phyloP scores from a whole-genome alignment of 495 filamentous ascomycete species.

The Aspergillus leporis region DNA sequence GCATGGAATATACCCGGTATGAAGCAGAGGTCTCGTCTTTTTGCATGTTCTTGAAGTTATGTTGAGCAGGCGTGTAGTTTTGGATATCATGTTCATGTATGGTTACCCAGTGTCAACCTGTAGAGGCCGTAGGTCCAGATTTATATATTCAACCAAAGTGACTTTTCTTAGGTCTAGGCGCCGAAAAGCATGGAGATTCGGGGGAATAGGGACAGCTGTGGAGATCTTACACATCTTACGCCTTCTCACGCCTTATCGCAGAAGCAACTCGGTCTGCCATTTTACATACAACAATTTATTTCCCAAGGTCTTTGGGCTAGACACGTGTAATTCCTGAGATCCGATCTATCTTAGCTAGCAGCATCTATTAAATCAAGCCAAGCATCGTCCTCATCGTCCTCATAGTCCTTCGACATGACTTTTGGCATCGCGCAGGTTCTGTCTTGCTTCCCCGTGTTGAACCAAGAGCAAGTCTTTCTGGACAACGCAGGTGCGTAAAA shows the following conservation, averaged over 20 bases:
- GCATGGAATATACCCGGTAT: slow-evolving; percentile 21
- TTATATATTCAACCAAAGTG: neutral
- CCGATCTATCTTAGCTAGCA: neutral
- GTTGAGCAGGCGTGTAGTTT: neutral
- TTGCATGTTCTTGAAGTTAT: neutral
- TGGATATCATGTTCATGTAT: neutral
- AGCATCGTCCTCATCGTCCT: neutral
- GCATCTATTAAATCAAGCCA: neutral
- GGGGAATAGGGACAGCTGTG: neutral
- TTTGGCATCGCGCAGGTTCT: slow-evolving; percentile 58
- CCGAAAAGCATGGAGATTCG: neutral
- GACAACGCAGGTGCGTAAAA: slow-evolving; percentile 59
- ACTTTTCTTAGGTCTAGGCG: neutral
- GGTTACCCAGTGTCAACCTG: neutral
- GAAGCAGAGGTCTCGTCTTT: slow-evolving; percentile 9
- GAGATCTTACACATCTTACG: neutral
- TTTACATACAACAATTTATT: neutral
- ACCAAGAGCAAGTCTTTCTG: slow-evolving; percentile 65
- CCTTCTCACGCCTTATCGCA: neutral
- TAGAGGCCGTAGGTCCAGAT: neutral
- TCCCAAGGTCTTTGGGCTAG: neutral
- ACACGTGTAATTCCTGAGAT: neutral
- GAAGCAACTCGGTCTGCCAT: neutral
- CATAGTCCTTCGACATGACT: slow-evolving; percentile 15
- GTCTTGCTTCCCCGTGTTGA: slow-evolving; percentile 63